A percentile compares a stretch with the other conserved stretches of the same genome.
These are phyloP conservation scores for Yamadazyma taylorii DNA, from an alignment of 1,139 yeast genomes.

Conservation along the genomic window DNA sequence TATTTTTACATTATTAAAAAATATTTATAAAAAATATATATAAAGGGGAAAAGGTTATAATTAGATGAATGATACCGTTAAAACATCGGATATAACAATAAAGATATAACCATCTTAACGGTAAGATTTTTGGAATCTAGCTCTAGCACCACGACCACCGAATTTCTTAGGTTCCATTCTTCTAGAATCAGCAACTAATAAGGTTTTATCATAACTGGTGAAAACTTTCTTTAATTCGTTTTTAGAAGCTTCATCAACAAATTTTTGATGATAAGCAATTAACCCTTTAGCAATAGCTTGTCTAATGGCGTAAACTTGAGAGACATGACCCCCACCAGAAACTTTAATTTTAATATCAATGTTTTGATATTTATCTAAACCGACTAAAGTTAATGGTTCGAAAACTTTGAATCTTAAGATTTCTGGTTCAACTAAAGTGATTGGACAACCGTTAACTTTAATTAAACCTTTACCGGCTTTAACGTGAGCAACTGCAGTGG, in stretches of 20 bases:
- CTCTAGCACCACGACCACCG: constrained; percentile 99
- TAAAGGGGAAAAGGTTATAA: constrained; percentile 1
- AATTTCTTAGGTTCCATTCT: constrained; percentile 99
- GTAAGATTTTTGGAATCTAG: constrained; percentile 99
- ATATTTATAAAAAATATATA: constrained; percentile 3
- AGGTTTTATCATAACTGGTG: constrained; percentile 98
- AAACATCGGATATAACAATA: neutral
- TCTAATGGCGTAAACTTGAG: constrained; percentile 99
- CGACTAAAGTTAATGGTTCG: constrained; percentile 98
- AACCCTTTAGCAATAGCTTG: constrained; percentile 99
- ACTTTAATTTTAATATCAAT: constrained; percentile 99
- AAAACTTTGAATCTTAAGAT: constrained; percentile 98
- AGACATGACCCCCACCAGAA: constrained; percentile 99
- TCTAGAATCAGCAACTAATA: constrained; percentile 99
- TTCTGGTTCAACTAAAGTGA: constrained; percentile 98
- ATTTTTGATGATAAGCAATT: constrained; percentile 99
- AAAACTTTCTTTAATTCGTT: constrained; percentile 98
- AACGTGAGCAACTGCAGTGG: constrained; percentile 99
- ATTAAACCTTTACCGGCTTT: constrained; percentile 99
- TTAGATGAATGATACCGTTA: neutral
- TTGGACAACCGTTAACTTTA: constrained; percentile 99
- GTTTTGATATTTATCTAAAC: constrained; percentile 98
- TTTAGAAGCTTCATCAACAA: constrained; percentile 98
- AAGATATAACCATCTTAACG: constrained; percentile 58
- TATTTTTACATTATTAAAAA: constrained; percentile 3